Evolutionary conservation across 2,329 filamentous ascomycete species (phyloP), one percentile per base, ranked within the genome.

Genomic region (Lomentospora prolificans): DNA sequence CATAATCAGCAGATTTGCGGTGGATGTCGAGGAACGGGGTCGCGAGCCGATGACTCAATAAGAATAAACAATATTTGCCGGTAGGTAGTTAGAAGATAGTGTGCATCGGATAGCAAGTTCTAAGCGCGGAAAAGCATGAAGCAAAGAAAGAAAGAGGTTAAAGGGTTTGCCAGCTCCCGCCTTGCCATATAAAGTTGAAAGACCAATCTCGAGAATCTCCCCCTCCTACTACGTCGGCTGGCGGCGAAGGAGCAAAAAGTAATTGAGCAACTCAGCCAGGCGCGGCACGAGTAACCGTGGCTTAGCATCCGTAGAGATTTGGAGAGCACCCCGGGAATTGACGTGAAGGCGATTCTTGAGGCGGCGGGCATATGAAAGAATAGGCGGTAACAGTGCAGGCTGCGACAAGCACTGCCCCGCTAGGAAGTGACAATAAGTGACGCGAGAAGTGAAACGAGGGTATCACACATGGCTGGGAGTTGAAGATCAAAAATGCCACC

Each of bases 11-110:
- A 30, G 17, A 44, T 50, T 28, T 22, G 28, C 30, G 22, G 41
- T 22, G 25, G 27, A 31, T 19, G 14, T 33, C 12, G 53, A 50
- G 25, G 14, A 46, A 28, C 10, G 22, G 17, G 41, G 30, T 33
- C 30, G 30, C 30, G 53, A 25, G 53, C 31, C 28, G 30, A 46
- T 12, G 53, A 55, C 53, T 17, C n/a, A 51, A 55, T 55, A 55
- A 50, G 44, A 55, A 55, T 55, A 55, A 48, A 55, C 53, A 55
- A 46, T 55, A 55, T 22, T 55, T 22, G 46, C 53, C 53, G 30
- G 33, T 55, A 55, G 19, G 19, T 55, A 46, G 53, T 46, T 50
- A 12, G 24, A 55, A 31, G 27, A 55, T 12, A 19, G 27, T 55
- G 33, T 33, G 41, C 30, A 12, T 48, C 27, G 19, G 14, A 48